Percentiles rank a stretch among this genome's conserved stretches.
Evolutionary conservation across 768 basidiomycete species (phyloP).

Genomic region (Tricholomella constricta): DNA sequence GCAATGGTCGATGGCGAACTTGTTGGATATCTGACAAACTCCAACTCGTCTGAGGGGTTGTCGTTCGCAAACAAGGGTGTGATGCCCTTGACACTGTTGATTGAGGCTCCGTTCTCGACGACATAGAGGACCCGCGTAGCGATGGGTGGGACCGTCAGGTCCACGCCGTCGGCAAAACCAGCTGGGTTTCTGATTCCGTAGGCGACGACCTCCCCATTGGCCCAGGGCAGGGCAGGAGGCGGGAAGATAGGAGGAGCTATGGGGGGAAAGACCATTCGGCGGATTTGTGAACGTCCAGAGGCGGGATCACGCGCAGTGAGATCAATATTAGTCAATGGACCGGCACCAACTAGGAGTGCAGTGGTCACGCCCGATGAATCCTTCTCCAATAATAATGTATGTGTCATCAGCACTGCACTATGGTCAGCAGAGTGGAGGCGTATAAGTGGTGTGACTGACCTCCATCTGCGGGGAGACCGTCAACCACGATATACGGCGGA

Average conservation of each 20-base stretch:
- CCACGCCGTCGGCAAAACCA: slow-evolving; percentile 38
- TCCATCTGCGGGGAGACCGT: slow-evolving; percentile 41
- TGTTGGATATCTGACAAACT: slow-evolving; percentile 26
- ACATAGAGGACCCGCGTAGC: slow-evolving; percentile 27
- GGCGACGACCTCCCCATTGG: slow-evolving; percentile 37
- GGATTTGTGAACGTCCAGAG: slow-evolving; percentile 45
- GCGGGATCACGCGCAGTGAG: slow-evolving; percentile 42
- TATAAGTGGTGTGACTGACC: slow-evolving; percentile 26
- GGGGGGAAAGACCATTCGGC: slow-evolving; percentile 27
- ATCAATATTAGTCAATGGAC: slow-evolving; percentile 43
- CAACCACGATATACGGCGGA: slow-evolving; percentile 24
- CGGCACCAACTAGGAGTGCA: slow-evolving; percentile 39
- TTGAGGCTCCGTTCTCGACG: slow-evolving; percentile 47
- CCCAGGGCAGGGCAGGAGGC: slow-evolving; percentile 24
- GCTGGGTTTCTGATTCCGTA: slow-evolving; percentile 49
- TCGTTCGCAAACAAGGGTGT: slow-evolving; percentile 44
- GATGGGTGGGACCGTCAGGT: slow-evolving; percentile 1
- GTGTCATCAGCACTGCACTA: slow-evolving; percentile 41
- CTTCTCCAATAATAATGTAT: slow-evolving; percentile 38
- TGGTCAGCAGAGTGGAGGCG: background rate
- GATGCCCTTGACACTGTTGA: slow-evolving; percentile 41
- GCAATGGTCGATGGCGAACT: background rate
- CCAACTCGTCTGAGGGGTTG: slow-evolving; percentile 45
- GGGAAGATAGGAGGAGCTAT: slow-evolving; percentile 11
- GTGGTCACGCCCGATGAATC: slow-evolving; percentile 6